These are phyloP conservation scores for Fomitopsis schrenkii DNA, from an alignment of 1,284 basidiomycete species.

Conservation along the genomic window DNA sequence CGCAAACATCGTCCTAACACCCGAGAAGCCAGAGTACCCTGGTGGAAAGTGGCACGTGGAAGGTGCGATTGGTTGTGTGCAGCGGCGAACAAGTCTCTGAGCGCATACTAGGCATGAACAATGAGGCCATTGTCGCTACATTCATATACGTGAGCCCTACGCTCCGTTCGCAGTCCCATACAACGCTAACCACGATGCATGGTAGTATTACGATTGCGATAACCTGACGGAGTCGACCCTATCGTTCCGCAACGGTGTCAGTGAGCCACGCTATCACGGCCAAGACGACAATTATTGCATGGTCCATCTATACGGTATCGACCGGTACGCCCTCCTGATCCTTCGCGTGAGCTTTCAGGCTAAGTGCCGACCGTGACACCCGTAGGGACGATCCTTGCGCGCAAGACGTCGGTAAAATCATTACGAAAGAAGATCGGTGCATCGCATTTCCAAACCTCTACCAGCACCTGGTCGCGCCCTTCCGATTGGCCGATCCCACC, in stretches of 20 bases:
- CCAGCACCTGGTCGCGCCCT: slow-evolving; percentile 31
- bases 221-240: slow-evolving; percentile 16
- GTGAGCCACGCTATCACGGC: slow-evolving; percentile 1
- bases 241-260: slow-evolving; percentile 11
- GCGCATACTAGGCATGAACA: slow-evolving; percentile 26
- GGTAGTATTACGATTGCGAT: slow-evolving; percentile 11
- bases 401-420: slow-evolving; percentile 13
- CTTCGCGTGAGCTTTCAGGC: neutral
- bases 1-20: slow-evolving; percentile 44
- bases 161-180: neutral
- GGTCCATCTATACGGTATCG: slow-evolving; percentile 6
- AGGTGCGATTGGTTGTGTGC: slow-evolving; percentile 6
- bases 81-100: neutral
- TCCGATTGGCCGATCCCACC: slow-evolving; percentile 24
- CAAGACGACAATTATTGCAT: slow-evolving; percentile 1
- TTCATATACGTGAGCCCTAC: neutral
- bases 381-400: slow-evolving; percentile 7
- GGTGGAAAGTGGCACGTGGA: slow-evolving; percentile 35
- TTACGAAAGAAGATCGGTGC: slow-evolving; percentile 18
- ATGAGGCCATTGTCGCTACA: slow-evolving; percentile 27
- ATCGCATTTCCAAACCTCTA: slow-evolving; percentile 31
- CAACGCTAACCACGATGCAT: neutral
- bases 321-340: slow-evolving; percentile 7
- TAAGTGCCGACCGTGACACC: neutral
- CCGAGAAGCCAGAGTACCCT: slow-evolving; percentile 33